Evolutionary conservation across 768 basidiomycete genomes (phyloP).

Genomic region (Calvatia gigantea): DNA sequence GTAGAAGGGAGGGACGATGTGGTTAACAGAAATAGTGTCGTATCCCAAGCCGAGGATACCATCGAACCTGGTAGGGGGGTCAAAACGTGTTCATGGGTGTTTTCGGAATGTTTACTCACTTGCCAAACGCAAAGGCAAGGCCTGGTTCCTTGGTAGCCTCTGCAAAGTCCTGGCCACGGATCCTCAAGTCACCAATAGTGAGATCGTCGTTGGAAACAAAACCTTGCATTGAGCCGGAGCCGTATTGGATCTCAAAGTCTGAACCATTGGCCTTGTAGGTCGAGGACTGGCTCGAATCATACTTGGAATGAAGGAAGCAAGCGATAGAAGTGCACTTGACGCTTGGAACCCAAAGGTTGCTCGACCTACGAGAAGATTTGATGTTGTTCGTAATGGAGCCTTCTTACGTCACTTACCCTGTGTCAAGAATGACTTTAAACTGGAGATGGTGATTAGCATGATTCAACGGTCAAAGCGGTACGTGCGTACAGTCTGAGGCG

Average conservation of each 20-base stretch:
- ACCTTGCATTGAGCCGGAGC: conserved; percentile 95
- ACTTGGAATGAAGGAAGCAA: conserved; percentile 93
- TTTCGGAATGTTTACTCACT: conserved; percentile 44
- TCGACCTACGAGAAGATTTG: conserved; percentile 46
- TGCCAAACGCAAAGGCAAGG: conserved; percentile 94
- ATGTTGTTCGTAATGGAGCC: neutral
- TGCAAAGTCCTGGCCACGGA: conserved; percentile 83
- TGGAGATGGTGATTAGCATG: conserved; percentile 21
- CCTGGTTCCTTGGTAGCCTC: conserved; percentile 97
- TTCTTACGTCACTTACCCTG: conserved; percentile 48
- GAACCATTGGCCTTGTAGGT: conserved; percentile 90
- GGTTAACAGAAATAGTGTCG: conserved; percentile 93
- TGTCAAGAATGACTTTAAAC: conserved; percentile 96
- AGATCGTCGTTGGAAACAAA: conserved; percentile 85
- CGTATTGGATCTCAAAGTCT: conserved; percentile 88
- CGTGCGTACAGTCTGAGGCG: conserved; percentile 69
- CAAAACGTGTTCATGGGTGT: neutral
- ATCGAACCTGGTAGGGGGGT: conserved; percentile 66
- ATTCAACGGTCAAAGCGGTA: neutral
- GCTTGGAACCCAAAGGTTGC: conserved; percentile 95
- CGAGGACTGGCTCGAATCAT: conserved; percentile 74
- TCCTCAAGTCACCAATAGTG: conserved; percentile 75
- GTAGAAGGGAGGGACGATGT: conserved; percentile 92
- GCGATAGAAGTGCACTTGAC: conserved; percentile 79
- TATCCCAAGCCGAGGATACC: conserved; percentile 94